These are phyloP conservation scores for Scleroderma bovista DNA, from an alignment of 768 basidiomycete genomes.

Conservation along the genomic window DNA sequence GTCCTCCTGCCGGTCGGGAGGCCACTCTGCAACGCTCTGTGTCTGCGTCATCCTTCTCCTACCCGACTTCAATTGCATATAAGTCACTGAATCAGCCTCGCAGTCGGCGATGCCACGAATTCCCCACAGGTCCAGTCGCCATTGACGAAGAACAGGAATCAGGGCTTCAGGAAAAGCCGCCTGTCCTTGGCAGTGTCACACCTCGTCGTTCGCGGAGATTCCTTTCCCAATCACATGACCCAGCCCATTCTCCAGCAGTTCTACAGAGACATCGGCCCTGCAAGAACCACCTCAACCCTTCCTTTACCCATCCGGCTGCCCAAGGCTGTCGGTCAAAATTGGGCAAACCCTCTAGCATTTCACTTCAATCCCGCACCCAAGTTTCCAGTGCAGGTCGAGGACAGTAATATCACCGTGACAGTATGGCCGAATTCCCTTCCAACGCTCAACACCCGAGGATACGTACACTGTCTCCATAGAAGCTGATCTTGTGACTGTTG, in stretches of 20 bases:
- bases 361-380: too few species aligned
- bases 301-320: not conserved
- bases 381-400: too few species aligned
- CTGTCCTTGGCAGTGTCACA: not conserved
- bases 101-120: not conserved
- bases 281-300: too few species aligned
- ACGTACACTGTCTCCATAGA: too few species aligned
- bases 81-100: not conserved
- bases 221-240: slow-evolving; percentile 1
- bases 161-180: not conserved
- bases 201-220: slow-evolving; percentile 3
- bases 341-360: too few species aligned
- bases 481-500: too few species aligned
- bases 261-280: not conserved
- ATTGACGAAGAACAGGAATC: not conserved
- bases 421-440: too few species aligned
- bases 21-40: slow-evolving; percentile 3
- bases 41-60: slow-evolving; percentile 5
- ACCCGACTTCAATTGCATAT: slow-evolving; percentile 3
- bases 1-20: not conserved
- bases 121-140: not conserved
- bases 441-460: too few species aligned
- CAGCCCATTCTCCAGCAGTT: not conserved
- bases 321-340: too few species aligned
- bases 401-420: too few species aligned